Evolutionary conservation across 2,329 filamentous ascomycete genomes (phyloP).

Genomic region (Cytospora mali): DNA sequence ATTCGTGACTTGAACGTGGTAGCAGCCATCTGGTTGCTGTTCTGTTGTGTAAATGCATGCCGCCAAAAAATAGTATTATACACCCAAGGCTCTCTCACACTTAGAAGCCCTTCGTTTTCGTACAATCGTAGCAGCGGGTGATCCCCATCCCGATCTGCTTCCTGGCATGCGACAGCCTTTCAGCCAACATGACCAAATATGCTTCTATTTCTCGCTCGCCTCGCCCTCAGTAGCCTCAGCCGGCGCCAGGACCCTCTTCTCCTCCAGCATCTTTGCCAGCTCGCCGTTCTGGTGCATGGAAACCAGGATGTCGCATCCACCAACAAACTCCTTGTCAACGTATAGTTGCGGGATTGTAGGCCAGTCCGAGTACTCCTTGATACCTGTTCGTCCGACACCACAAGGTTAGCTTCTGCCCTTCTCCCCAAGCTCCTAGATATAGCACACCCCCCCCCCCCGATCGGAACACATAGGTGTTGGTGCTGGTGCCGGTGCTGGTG

Average conservation of each 20-base stretch:
- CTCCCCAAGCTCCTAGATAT: neutral
- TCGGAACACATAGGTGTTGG: neutral
- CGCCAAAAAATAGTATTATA: slow-evolving; percentile 12
- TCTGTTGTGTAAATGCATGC: slow-evolving; percentile 7
- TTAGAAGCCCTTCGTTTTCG: neutral
- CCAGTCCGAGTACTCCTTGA: slow-evolving; percentile 99
- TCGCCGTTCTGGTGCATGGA: slow-evolving; percentile 97
- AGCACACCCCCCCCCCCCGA: neutral
- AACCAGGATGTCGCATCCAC: slow-evolving; percentile 96
- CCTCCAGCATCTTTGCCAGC: slow-evolving; percentile 85
- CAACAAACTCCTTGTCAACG: slow-evolving; percentile 92
- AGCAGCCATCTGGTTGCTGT: neutral
- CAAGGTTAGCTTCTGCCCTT: slow-evolving; percentile 21
- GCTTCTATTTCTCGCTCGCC: slow-evolving; percentile 40
- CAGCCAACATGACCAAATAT: no score
- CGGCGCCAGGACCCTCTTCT: slow-evolving; percentile 81
- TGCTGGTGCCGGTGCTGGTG: no score
- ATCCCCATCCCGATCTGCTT: neutral
- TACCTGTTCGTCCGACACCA: slow-evolving; percentile 57
- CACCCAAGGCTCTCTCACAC: slow-evolving; percentile 6
- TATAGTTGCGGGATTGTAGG: slow-evolving; percentile 98
- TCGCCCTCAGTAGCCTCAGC: slow-evolving; percentile 46
- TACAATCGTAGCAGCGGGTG: slow-evolving; percentile 1
- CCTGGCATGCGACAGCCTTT: neutral
- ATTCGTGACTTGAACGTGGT: neutral